These are phyloP conservation scores for Penicillium sp. DNA, from an alignment of 2,329 filamentous ascomycete genomes.

Conservation along the genomic window DNA sequence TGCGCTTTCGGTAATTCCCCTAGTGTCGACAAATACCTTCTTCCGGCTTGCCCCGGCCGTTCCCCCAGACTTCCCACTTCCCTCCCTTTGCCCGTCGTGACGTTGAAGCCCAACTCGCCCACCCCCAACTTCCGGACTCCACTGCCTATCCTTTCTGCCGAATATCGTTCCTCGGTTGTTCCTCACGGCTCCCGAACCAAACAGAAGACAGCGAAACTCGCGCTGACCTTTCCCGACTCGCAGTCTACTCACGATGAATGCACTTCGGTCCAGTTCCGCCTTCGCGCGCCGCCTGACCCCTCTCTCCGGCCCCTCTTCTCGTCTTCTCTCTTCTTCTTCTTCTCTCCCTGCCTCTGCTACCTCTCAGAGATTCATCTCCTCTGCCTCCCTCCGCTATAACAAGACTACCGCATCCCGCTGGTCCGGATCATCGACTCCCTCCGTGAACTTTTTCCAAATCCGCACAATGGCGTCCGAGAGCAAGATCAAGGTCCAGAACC, in stretches of 20 bases:
- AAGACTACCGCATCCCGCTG: slow-evolving; percentile 33
- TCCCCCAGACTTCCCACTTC: slow-evolving; percentile 12
- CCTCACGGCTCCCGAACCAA: slow-evolving; percentile 22
- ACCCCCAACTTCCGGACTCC: slow-evolving; percentile 28
- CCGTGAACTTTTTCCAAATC: slow-evolving; percentile 38
- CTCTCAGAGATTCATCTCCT: slow-evolving; percentile 32
- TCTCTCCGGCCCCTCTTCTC: slow-evolving; percentile 36
- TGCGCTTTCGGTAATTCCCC: slow-evolving; percentile 24
- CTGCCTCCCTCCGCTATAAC: slow-evolving; percentile 24
- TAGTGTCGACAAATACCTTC: slow-evolving; percentile 5
- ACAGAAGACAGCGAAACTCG: slow-evolving; percentile 20
- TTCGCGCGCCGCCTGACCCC: slow-evolving; percentile 40
- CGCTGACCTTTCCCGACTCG: slow-evolving; percentile 23
- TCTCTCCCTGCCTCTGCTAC: slow-evolving; percentile 23
- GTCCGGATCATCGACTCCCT: slow-evolving; percentile 33
- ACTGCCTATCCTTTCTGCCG: slow-evolving; percentile 41
- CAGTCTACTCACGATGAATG: slow-evolving; percentile 33
- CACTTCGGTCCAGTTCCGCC: slow-evolving; percentile 46
- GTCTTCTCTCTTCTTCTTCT: slow-evolving; percentile 32
- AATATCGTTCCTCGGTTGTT: slow-evolving; percentile 39
- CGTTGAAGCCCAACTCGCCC: too few relatives aligned
- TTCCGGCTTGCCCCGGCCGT: slow-evolving; percentile 25
- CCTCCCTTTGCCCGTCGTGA: background rate
- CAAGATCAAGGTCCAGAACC: slow-evolving; percentile 99
- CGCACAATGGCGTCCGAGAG: slow-evolving; percentile 56